Evolutionary conservation across 805 yeast species (phyloP).

Genomic region (Candida caryicola): DNA sequence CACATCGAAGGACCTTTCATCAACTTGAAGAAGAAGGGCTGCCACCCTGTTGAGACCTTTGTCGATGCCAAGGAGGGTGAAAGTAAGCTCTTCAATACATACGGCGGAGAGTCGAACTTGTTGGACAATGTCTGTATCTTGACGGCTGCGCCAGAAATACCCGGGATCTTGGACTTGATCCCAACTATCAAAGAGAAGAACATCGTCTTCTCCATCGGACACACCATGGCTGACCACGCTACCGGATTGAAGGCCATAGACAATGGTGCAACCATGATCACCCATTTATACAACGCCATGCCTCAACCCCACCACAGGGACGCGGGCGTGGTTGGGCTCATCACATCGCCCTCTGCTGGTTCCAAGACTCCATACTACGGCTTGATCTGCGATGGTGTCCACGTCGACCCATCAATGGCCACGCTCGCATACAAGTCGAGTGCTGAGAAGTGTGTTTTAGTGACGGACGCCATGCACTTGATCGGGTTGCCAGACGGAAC

Average conservation of each 20-base stretch:
- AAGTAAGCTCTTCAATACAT: constrained; percentile 29
- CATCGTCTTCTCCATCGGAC: constrained; percentile 46
- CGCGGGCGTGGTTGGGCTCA: constrained; percentile 53
- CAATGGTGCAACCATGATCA: constrained; percentile 57
- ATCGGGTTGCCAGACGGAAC: constrained; percentile 57
- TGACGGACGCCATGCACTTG: constrained; percentile 58
- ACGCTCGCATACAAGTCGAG: constrained; percentile 48
- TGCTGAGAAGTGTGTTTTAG: constrained; percentile 53
- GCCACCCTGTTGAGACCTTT: constrained; percentile 48
- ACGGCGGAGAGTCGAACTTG: constrained; percentile 34
- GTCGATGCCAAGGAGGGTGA: constrained; percentile 34
- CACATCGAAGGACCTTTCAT: constrained; percentile 62
- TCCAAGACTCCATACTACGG: constrained; percentile 47
- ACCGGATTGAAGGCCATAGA: constrained; percentile 44
- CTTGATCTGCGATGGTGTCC: constrained; percentile 56
- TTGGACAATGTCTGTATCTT: constrained; percentile 38
- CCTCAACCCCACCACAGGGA: constrained; percentile 59
- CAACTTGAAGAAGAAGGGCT: constrained; percentile 46
- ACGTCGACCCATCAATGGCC: constrained; percentile 54
- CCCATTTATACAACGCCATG: constrained; percentile 64
- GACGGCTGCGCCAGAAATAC: constrained; percentile 53
- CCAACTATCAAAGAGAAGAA: constrained; percentile 31
- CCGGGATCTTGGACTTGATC: constrained; percentile 44
- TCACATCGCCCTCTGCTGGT: constrained; percentile 27
- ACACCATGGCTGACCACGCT: constrained; percentile 40